These are phyloP conservation scores for Candida mattraensis DNA, from an alignment of 805 yeast genomes.

Conservation along the genomic window DNA sequence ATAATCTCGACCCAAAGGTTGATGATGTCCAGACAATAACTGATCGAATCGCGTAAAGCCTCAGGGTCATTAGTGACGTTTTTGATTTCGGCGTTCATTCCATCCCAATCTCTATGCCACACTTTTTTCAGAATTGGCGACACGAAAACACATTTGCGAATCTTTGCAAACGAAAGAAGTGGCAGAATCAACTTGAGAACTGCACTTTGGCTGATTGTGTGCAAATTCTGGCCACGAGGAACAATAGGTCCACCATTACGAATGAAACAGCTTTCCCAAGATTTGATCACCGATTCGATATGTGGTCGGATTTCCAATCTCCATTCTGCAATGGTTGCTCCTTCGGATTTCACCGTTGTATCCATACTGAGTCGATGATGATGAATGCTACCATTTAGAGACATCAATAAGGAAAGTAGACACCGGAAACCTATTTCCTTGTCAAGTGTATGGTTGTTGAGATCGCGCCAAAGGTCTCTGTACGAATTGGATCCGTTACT, in stretches of 20 bases:
- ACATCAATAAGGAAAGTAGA: conserved; percentile 55
- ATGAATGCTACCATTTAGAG: conserved; percentile 67
- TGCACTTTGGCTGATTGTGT: conserved; percentile 50
- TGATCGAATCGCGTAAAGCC: conserved; percentile 62
- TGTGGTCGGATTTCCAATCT: conserved; percentile 59
- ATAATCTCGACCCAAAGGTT: conserved; percentile 73
- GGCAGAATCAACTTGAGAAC: conserved; percentile 67
- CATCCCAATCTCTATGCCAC: conserved; percentile 66
- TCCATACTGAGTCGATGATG: conserved; percentile 43
- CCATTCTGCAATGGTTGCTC: conserved; percentile 60
- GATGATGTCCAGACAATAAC: conserved; percentile 56
- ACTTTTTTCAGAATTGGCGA: conserved; percentile 61
- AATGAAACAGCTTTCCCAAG: conserved; percentile 67
- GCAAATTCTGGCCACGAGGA: conserved; percentile 49
- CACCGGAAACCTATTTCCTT: conserved; percentile 48
- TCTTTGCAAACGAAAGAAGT: conserved; percentile 62
- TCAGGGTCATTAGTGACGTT: conserved; percentile 54
- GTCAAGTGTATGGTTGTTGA: conserved; percentile 41
- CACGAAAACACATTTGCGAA: conserved; percentile 59
- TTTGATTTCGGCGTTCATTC: conserved; percentile 56
- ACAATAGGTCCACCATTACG: conserved; percentile 63
- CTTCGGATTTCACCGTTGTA: conserved; percentile 28
- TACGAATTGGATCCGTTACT: conserved; percentile 53
- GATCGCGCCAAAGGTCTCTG: conserved; percentile 52
- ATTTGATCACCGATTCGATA: conserved; percentile 54